Evolutionary conservation across 257 asterid species (phyloP).

Genomic region (Echites panduratus): DNA sequence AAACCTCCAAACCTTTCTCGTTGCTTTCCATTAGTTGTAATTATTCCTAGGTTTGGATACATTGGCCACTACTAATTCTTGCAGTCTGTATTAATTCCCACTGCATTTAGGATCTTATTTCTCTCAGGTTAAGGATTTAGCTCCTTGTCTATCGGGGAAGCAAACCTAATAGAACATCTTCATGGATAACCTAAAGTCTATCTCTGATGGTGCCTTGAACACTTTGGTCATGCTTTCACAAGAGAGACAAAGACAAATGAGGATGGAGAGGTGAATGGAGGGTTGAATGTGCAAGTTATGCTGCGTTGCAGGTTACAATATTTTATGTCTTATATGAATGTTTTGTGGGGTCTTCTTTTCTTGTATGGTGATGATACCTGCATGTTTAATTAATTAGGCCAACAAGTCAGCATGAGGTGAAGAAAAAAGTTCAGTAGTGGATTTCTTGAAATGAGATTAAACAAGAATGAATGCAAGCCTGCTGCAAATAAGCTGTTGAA

Average conservation of each 20-base stretch:
- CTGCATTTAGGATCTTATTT: background rate
- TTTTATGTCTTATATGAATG: background rate
- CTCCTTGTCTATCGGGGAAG: background rate
- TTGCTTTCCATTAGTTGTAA: background rate
- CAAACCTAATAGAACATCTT: background rate
- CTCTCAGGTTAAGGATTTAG: background rate
- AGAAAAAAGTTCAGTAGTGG: constrained; percentile 23
- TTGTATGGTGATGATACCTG: background rate
- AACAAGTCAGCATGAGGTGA: constrained; percentile 36
- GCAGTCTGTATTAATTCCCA: background rate
- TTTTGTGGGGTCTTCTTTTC: background rate
- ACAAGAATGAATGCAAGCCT: constrained; percentile 30
- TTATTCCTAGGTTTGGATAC: background rate
- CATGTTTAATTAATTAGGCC: constrained; percentile 27
- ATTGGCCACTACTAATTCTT: background rate
- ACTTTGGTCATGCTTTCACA: constrained; percentile 36
- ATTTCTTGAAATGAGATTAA: constrained; percentile 38
- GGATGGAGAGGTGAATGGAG: constrained; percentile 25
- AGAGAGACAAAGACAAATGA: constrained; percentile 26
- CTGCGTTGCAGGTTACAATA: constrained; percentile 42
- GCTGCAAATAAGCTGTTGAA: constrained; percentile 32
- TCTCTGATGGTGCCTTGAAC: constrained; percentile 33
- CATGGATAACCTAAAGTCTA: constrained; percentile 17
- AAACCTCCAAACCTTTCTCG: background rate
- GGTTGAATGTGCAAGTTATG: constrained; percentile 42